Evolutionary conservation across 495 filamentous ascomycete species (phyloP), one percentile per base, ranked within the genome.

Genomic region (Cryomyces minteri): DNA sequence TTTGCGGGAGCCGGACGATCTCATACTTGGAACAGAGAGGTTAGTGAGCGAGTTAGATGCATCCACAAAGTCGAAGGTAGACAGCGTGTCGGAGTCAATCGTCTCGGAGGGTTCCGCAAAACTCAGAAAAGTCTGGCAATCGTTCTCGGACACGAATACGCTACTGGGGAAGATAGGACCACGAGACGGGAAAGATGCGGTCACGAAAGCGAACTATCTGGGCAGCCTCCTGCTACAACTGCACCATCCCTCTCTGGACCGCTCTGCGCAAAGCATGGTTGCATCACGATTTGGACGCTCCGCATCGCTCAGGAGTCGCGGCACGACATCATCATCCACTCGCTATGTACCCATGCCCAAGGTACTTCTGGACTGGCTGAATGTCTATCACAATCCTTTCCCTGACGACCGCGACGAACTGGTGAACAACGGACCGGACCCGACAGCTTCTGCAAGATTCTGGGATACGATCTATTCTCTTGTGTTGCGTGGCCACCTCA

Each of bases 291-390:
- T 25, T 25, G 18, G 18, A 25, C 18, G 18, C 18, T 25, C 18
- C 2, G 18, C 18, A 25, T 25, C 18, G 18, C 18, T 25, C 18
- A 25, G 18, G 18, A 2, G 18, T 25, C 18, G 18, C 18, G 18
- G 18, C 18, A 36, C 8, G 45, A 54, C 34, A 45, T 32, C 14
- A 2, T 47, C 50, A 18, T 49, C 14, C 53, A 41, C 45, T 47
- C 53, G 40, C 33, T 36, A 44, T 6, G 61, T 55, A 33, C 70
- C 82, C 5, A 62, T 88, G 5, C 83, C 87, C 10, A 75, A 77
- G 50, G 67, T 84, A 31, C 64, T 95, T 11, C 68, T 92, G 25
- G 70, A 80, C 48, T 95, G 86, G 86, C 65, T 92, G 34, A 68
- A 83, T 43, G 66, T 67, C 4, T 70, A 80, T 51, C 78, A 88